Evolutionary conservation across 352 stramenopile species (phyloP).

Genomic region (Globisporangium solare): DNA sequence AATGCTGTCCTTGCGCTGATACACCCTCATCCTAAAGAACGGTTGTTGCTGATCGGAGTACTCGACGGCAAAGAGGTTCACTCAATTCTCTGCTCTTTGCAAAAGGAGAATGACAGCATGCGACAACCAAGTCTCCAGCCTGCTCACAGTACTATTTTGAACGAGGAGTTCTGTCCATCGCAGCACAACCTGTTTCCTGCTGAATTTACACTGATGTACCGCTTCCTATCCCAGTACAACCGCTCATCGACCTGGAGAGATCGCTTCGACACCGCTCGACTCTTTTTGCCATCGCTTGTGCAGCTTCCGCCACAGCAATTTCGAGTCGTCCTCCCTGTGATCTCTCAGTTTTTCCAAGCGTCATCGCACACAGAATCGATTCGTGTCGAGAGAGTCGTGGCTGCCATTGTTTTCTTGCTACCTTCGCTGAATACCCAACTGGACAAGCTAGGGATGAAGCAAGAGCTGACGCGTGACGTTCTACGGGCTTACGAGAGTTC

Average conservation of each 20-base stretch:
- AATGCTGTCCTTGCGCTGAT: slow-evolving; percentile 40
- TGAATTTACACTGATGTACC: slow-evolving; percentile 40
- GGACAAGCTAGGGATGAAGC: slow-evolving; percentile 21
- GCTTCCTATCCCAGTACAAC: slow-evolving; percentile 43
- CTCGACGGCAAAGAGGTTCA: slow-evolving; percentile 32
- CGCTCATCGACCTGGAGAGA: slow-evolving; percentile 31
- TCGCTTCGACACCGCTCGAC: slow-evolving; percentile 27
- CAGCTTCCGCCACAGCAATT: slow-evolving; percentile 42
- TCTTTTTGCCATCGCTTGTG: slow-evolving; percentile 30
- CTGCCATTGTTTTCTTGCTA: slow-evolving; percentile 62
- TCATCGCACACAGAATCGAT: slow-evolving; percentile 34
- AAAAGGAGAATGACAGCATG: not conserved
- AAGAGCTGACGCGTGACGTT: slow-evolving; percentile 39
- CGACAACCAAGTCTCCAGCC: not conserved
- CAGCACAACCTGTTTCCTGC: slow-evolving; percentile 37
- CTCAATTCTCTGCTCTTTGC: slow-evolving; percentile 8
- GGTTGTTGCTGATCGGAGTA: slow-evolving; percentile 23
- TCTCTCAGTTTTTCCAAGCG: slow-evolving; percentile 51
- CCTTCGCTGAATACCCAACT: slow-evolving; percentile 36
- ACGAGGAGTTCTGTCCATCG: slow-evolving; percentile 17
- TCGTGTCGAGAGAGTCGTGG: slow-evolving; percentile 34
- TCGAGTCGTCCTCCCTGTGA: slow-evolving; percentile 39
- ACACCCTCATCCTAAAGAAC: slow-evolving; percentile 36
- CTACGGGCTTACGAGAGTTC: slow-evolving; percentile 56
- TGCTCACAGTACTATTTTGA: slow-evolving; percentile 6